phyloP scores from a whole-genome alignment of 2,329 filamentous ascomycete genomes.

The Fusarium sp. region DNA sequence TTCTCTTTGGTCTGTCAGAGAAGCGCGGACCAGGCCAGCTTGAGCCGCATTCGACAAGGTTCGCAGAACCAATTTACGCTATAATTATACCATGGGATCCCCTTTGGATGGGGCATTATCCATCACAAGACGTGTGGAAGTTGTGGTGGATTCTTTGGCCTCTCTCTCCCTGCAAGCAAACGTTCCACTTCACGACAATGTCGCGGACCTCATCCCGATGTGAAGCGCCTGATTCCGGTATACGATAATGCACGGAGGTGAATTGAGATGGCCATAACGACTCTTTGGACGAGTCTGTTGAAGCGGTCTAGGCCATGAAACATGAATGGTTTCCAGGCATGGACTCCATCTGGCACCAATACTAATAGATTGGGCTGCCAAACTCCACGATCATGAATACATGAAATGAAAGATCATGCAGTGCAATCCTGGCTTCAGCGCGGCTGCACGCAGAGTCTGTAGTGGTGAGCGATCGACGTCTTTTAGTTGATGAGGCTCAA shows the following conservation, averaged over 20 bases:
- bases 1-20: conserved; percentile 16
- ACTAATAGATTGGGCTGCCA: conserved; percentile 20
- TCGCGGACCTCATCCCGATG: conserved; percentile 28
- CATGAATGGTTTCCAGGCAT: not conserved
- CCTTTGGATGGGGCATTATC: conserved; percentile 30
- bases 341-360: conserved; percentile 31
- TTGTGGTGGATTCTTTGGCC: conserved; percentile 29
- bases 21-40: conserved; percentile 22
- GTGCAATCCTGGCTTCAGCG: conserved; percentile 30
- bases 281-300: not conserved
- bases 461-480: conserved; percentile 14
- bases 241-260: conserved; percentile 18
- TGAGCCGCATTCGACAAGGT: conserved; percentile 38
- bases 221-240: conserved; percentile 34
- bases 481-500: conserved; percentile 28
- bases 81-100: conserved; percentile 44
- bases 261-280: conserved; percentile 7
- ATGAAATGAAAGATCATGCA: conserved; percentile 6
- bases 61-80: conserved; percentile 37
- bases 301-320: conserved; percentile 27
- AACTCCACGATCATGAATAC: conserved; percentile 1
- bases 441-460: conserved; percentile 14
- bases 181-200: conserved; percentile 31
- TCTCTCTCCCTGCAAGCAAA: conserved; percentile 12
- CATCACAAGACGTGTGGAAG: conserved; percentile 39